A percentile compares a stretch with the other conserved stretches of the same genome.
These are phyloP conservation scores for Debaryomyces coudertii DNA, from an alignment of 1,139 yeast genomes.

Conservation along the genomic window DNA sequence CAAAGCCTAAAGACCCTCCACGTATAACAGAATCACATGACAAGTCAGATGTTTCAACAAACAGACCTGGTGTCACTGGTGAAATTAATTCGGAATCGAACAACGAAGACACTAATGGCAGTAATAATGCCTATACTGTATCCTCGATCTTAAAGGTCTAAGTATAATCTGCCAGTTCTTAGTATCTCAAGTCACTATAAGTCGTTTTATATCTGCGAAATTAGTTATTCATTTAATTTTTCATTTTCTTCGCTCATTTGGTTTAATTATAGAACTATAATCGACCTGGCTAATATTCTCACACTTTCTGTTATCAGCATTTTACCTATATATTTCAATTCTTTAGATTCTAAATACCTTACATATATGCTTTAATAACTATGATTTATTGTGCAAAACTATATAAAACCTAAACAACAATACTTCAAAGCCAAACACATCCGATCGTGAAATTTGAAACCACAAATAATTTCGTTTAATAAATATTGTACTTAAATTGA, in stretches of 20 bases:
- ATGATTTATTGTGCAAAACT: background rate
- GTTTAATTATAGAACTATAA: background rate
- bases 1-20: background rate
- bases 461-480: no score
- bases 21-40: background rate
- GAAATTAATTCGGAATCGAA: background rate
- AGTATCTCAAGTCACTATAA: background rate
- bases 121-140: constrained; percentile 8
- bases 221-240: background rate
- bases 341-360: background rate
- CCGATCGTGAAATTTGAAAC: background rate
- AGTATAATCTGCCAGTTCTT: background rate
- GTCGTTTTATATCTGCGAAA: background rate
- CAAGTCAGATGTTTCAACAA: background rate
- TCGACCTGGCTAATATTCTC: background rate
- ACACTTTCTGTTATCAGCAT: no score
- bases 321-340: background rate
- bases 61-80: background rate
- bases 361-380: constrained; percentile 1
- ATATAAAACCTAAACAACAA: background rate
- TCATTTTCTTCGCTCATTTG: background rate
- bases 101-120: background rate
- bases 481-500: background rate
- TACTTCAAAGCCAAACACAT: background rate
- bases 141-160: constrained; percentile 13